Conservation (phyloP, 2,329 filamentous ascomycete genomes). For the Colletotrichum tamarilloi region DNA sequence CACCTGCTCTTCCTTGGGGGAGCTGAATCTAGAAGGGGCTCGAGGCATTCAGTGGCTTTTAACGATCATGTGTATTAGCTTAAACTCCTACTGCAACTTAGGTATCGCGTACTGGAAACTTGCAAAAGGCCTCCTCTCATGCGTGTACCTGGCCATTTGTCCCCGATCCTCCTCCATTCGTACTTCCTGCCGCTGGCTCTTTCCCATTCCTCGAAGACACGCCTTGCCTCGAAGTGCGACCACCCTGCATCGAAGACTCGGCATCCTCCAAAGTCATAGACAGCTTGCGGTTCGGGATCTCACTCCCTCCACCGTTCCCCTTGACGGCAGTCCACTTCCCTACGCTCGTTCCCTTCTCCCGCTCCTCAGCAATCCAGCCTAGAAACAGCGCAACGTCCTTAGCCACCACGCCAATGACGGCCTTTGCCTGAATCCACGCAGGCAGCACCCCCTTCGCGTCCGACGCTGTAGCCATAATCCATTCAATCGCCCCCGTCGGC, state of each 20-base stretch:
- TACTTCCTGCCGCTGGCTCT: not conserved
- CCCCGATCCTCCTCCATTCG: conserved; percentile 13
- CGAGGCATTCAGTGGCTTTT: not conserved
- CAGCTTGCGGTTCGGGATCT: conserved; percentile 5
- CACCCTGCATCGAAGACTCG: conserved; percentile 28
- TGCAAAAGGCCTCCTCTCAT: not conserved
- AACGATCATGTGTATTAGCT: not conserved
- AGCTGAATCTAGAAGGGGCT: not conserved
- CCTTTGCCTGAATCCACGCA: conserved; percentile 72
- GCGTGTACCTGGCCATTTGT: conserved; percentile 19
- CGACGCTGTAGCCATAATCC: conserved; percentile 82
- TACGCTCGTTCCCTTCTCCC: conserved; percentile 41
- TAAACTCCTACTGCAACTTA: not conserved
- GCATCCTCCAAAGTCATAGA: conserved; percentile 19
- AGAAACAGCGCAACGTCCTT: conserved; percentile 80
- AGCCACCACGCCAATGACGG: conserved; percentile 70
- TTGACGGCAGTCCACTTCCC: conserved; percentile 35
- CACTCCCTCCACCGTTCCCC: conserved; percentile 15
- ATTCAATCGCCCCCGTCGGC: conserved; percentile 66
- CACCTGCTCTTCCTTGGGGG: not conserved
- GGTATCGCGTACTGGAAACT: not conserved
- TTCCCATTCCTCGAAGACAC: conserved; percentile 22
- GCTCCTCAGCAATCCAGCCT: conserved; percentile 65
- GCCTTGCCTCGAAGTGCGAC: conserved; percentile 26
- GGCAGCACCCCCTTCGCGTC: conserved; percentile 77